A percentile compares a stretch with the other conserved stretches of the same genome.
These are phyloP conservation scores for Didymella glomerata DNA, from an alignment of 2,329 filamentous ascomycete species.

Conservation along the genomic window DNA sequence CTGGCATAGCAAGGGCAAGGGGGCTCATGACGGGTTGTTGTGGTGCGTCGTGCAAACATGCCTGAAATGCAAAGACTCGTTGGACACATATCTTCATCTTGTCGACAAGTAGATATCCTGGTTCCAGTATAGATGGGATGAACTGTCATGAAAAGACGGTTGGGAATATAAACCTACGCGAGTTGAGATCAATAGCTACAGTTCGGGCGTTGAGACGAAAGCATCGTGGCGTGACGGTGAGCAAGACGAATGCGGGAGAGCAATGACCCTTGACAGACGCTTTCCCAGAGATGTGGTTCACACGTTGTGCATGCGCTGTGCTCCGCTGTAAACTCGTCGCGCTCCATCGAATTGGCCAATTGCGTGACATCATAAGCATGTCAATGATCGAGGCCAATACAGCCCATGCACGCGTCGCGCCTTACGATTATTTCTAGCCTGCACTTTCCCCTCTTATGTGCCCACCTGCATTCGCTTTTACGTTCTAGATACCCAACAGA, in stretches of 20 bases:
- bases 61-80: background rate
- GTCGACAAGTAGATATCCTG: background rate
- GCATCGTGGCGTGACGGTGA: background rate
- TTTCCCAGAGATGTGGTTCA: background rate
- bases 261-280: background rate
- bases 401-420: background rate
- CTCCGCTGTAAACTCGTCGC: background rate
- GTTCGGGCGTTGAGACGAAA: background rate
- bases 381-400: slow-evolving; percentile 2
- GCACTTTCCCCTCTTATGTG: slow-evolving; percentile 10
- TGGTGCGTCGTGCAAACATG: background rate
- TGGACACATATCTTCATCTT: background rate
- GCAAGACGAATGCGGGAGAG: background rate
- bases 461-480: slow-evolving; percentile 6
- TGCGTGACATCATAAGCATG: slow-evolving; percentile 17
- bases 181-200: background rate
- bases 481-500: slow-evolving; percentile 7
- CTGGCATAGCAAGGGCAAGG: background rate
- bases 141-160: background rate
- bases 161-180: no score
- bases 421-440: slow-evolving; percentile 4
- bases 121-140: no score
- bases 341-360: slow-evolving; percentile 1
- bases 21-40: background rate
- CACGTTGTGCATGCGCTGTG: background rate